Percentiles rank a stretch among this genome's conserved stretches.
phyloP scores from a whole-genome alignment of 495 filamentous ascomycete species.

The Penicillium cinerascens region DNA sequence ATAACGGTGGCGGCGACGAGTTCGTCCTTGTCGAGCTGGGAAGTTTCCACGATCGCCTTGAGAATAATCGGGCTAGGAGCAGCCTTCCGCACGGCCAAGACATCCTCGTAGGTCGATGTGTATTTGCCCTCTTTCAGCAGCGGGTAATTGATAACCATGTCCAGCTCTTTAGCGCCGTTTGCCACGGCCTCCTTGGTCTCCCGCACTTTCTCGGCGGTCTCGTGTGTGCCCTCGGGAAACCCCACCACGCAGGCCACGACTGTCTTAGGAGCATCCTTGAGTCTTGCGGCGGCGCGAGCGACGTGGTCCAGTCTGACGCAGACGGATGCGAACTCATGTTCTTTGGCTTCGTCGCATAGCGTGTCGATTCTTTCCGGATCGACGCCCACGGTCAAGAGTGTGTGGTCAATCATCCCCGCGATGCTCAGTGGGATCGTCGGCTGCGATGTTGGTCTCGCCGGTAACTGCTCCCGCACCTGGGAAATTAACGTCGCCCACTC shows the following conservation, averaged over 20 bases:
- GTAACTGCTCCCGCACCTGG: constrained; percentile 22
- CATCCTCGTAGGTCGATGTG: constrained; percentile 52
- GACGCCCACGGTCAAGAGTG: constrained; percentile 55
- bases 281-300: constrained; percentile 46
- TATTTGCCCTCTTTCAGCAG: constrained; percentile 51
- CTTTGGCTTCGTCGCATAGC: constrained; percentile 61
- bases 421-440: constrained; percentile 21
- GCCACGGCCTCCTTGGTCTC: constrained; percentile 56
- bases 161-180: constrained; percentile 60
- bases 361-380: constrained; percentile 52
- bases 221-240: constrained; percentile 62
- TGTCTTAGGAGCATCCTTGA: constrained; percentile 44
- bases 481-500: constrained; percentile 37
- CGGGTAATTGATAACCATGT: constrained; percentile 63
- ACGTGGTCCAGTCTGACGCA: constrained; percentile 57
- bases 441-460: constrained; percentile 23
- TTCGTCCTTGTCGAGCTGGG: constrained; percentile 50
- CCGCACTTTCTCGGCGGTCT: constrained; percentile 48
- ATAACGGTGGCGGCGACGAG: constrained; percentile 60
- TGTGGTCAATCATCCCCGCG: constrained; percentile 61
- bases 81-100: constrained; percentile 51
- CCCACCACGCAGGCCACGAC: constrained; percentile 62
- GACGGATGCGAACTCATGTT: constrained; percentile 57
- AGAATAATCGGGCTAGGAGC: constrained; percentile 46
- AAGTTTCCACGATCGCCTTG: constrained; percentile 68